Evolutionary conservation across 495 filamentous ascomycete species (phyloP).

Genomic region (Penicillium fimorum): DNA sequence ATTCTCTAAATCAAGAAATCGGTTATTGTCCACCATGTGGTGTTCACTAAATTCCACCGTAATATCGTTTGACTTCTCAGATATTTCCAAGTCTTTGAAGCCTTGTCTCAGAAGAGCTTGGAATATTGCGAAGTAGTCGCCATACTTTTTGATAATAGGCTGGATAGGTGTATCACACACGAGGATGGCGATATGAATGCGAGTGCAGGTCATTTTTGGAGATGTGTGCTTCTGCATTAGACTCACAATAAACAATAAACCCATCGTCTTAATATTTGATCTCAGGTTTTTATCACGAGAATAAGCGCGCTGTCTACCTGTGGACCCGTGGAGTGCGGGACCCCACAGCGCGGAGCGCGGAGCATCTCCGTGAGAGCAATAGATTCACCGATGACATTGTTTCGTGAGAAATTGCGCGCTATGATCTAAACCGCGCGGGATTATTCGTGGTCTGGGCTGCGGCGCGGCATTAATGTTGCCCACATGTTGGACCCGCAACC

Average conservation of each 20-base stretch:
- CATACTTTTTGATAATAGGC: constrained; percentile 55
- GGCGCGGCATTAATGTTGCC: constrained; percentile 9
- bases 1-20: constrained; percentile 63
- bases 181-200: constrained; percentile 71
- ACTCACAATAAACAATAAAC: not conserved
- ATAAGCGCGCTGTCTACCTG: constrained; percentile 24
- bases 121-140: constrained; percentile 72
- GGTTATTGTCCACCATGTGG: constrained; percentile 57
- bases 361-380: constrained; percentile 5
- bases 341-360: constrained; percentile 31
- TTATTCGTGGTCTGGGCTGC: not conserved
- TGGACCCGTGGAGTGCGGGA: not conserved
- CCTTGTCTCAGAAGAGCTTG: constrained; percentile 53
- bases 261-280: not conserved
- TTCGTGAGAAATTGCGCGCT: not conserved
- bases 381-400: not conserved
- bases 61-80: constrained; percentile 9
- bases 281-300: not conserved
- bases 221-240: not conserved
- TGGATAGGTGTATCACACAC: constrained; percentile 71
- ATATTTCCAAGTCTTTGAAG: constrained; percentile 37
- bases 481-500: constrained; percentile 3
- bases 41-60: constrained; percentile 57
- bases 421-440: constrained; percentile 1
- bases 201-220: constrained; percentile 14